Evolutionary conservation across 106 monocot genomes (phyloP), one percentile per base, ranked within the genome.

Genomic region (Phalaenopsis equestris): DNA sequence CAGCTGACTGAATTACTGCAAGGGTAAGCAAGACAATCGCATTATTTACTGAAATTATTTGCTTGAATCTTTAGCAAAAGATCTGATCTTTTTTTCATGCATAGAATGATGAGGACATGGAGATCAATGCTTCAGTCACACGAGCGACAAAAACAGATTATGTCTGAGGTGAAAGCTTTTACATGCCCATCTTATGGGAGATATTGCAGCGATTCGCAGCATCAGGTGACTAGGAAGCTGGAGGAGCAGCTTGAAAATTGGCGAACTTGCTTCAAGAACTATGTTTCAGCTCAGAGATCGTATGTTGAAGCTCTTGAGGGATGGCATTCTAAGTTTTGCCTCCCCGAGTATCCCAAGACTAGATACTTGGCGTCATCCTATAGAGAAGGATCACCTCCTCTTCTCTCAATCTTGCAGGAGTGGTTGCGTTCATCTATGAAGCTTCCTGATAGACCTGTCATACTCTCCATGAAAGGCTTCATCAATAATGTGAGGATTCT

Each of bases 1-100:
- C 99, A 99, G 82, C 85, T 99, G 23, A 78, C 93, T n/a, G 99
- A 99, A 84, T 83, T 99, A 24, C 79, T 99, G 21, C 89, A 91
- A 65, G 99, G 99, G 99, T 99, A 87, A 89, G 83, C 37, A 41
- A 5, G 12, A 4, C 38, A 37, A 55, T 41, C 10, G 55, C 43
- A 21, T 76, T 6, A 8, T 24, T 7, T 10, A 30, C 37, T 11
- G 70, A 39, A 39, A 70, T 70, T 15, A 14, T 65, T 38, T 70
- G 70, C 12, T 21, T 76, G 21, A 48, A 49, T 18, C 12, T 76
- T 49, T 47, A 45, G 14, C 17, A 19, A 4, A 36, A 49, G 5
- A 36, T 24, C 43, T 75, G 76, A 49, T 48, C 10, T 52, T 49
- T 47, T 76, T 76, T 74, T 36, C 49, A 14, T 76, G 76, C 8